Evolutionary conservation across 129 eudicot genomes (phyloP), one percentile per base, ranked within the genome.

Genomic region (Escallonia herrerae): DNA sequence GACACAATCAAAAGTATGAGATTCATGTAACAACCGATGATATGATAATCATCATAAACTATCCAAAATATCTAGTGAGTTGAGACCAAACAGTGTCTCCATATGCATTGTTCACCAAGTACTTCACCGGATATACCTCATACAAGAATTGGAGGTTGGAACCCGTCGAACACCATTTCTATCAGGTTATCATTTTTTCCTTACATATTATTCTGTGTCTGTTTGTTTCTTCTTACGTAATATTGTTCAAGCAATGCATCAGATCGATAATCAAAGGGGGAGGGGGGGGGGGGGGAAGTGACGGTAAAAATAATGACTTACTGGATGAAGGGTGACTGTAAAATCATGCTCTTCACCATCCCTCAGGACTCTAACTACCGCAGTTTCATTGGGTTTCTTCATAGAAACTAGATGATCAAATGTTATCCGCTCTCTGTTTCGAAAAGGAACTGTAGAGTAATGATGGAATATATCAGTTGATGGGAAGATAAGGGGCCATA

Each of bases 301-400:
- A n/a, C 13, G 7, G 14, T 64, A 22, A 40, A 57, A 52, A 38
- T n/a, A 4, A 49, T 57, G 57, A 81, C 95, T 83, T 91, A 91
- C 98, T 53, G 98, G 98, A 60, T 75, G 82, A 66, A 91, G 85
- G 42, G 75, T 77, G 57, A 85, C 62, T 7, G 67, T 79, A 60
- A 91, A 58, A 60, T 79, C 88, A 60, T 72, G 88, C 79, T 85
- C 98, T 81, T 81, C 70, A 53, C 98, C 95, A 40, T 81, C 72
- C 78, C 98, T 87, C 73, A 83, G 66, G 40, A 91, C 89, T 79
- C 64, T 91, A 56, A 91, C 64, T 57, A 50, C 65, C 73, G 98
- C 98, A 58, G 82, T 88, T 67, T 91, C 98, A 69, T 91, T 80
- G 10, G 98, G 96, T 72, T 91, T 91, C 89, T 91, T 91, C 98